These are phyloP conservation scores for Tolypocladium tropicale DNA, from an alignment of 2,329 filamentous ascomycete species.

Conservation along the genomic window DNA sequence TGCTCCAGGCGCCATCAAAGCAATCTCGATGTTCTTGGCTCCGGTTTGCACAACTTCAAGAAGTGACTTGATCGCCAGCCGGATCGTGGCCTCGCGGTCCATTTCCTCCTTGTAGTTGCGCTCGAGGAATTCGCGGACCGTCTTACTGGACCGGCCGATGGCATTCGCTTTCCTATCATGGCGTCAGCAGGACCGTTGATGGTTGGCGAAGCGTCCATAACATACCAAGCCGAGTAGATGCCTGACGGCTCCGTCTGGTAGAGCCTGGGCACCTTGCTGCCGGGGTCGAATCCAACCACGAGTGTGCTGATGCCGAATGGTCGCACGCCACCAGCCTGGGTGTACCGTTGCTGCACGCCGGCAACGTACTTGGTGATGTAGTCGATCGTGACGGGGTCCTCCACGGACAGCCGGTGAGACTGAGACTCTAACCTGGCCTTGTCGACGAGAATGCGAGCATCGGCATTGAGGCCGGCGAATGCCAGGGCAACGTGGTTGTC, in stretches of 20 bases:
- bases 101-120: conserved; percentile 98
- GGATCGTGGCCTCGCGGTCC: conserved; percentile 92
- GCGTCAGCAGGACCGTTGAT: neutral
- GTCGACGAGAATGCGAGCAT: conserved; percentile 95
- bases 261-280: conserved; percentile 75
- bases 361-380: conserved; percentile 99
- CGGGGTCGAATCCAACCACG: conserved; percentile 96
- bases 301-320: conserved; percentile 98
- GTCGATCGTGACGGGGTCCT: conserved; percentile 95
- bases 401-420: conserved; percentile 91
- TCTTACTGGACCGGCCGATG: conserved; percentile 97
- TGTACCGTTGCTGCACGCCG: conserved; percentile 97
- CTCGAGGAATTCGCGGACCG: conserved; percentile 95
- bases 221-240: conserved; percentile 96
- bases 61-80: conserved; percentile 94
- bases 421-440: conserved; percentile 96
- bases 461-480: conserved; percentile 94
- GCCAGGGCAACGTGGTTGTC: conserved; percentile 95
- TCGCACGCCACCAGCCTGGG: conserved; percentile 93
- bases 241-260: conserved; percentile 99
- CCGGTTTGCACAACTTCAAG: conserved; percentile 97
- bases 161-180: conserved; percentile 88
- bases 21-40: conserved; percentile 99
- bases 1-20: conserved; percentile 92
- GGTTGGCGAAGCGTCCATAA: conserved; percentile 1